Evolutionary conservation across 2,329 filamentous ascomycete species (phyloP).

Genomic region (Didymella exigua): DNA sequence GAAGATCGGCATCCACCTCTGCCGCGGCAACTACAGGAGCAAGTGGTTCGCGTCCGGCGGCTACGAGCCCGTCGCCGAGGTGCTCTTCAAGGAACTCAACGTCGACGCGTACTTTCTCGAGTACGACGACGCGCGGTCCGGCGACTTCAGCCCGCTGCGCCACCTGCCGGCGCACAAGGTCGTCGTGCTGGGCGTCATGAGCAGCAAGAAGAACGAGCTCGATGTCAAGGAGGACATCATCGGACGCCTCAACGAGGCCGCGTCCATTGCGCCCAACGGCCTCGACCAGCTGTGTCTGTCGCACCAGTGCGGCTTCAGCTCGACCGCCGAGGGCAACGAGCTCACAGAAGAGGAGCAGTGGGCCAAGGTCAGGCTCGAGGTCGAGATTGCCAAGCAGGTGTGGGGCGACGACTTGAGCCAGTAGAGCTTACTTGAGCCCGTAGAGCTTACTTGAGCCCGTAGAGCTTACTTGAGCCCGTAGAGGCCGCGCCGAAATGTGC

Average conservation of each 20-base stretch:
- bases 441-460: too few species aligned
- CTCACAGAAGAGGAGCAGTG: slow-evolving; percentile 63
- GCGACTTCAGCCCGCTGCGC: slow-evolving; percentile 62
- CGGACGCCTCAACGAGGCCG: slow-evolving; percentile 46
- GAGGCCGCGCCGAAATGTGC: background rate
- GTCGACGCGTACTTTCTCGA: slow-evolving; percentile 66
- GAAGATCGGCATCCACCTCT: slow-evolving; percentile 63
- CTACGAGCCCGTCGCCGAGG: slow-evolving; percentile 64
- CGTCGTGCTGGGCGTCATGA: slow-evolving; percentile 63
- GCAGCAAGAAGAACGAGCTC: slow-evolving; percentile 62
- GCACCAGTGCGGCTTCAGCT: slow-evolving; percentile 64
- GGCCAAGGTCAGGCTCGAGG: slow-evolving; percentile 61
- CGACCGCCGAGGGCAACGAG: slow-evolving; percentile 63
- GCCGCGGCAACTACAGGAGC: slow-evolving; percentile 62
- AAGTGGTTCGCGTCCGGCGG: slow-evolving; percentile 65
- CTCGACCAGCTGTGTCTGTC: slow-evolving; percentile 62
- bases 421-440: too few species aligned
- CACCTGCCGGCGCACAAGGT: slow-evolving; percentile 61
- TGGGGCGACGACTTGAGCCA: slow-evolving; percentile 58
- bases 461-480: slow-evolving; percentile 48
- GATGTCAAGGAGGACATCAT: slow-evolving; percentile 55
- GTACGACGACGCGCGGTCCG: slow-evolving; percentile 62
- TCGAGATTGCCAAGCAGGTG: slow-evolving; percentile 63
- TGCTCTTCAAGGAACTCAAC: slow-evolving; percentile 62
- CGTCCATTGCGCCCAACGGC: slow-evolving; percentile 56